Conservation (phyloP, 2,329 filamentous ascomycete genomes). For the Paecilomyces variotii region DNA sequence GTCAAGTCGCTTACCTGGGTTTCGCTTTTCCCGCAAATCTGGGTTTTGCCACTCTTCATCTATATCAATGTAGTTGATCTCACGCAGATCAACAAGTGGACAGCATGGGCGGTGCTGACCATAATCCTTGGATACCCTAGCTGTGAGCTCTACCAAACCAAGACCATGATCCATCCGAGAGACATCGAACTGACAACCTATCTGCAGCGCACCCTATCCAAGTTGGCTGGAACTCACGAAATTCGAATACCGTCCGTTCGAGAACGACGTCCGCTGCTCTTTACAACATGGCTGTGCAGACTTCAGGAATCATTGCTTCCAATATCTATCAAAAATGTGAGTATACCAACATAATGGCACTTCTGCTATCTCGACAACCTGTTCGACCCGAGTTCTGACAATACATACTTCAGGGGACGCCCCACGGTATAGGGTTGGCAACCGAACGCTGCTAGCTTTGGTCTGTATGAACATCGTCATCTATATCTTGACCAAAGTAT, state of each 20-base stretch:
- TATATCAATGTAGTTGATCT: constrained; percentile 35
- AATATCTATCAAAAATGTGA: constrained; percentile 23
- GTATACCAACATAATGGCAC: background rate
- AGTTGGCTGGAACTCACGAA: constrained; percentile 42
- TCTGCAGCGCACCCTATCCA: constrained; percentile 38
- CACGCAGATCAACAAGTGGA: constrained; percentile 32
- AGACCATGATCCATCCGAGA: background rate
- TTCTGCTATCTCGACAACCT: background rate
- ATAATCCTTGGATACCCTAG: constrained; percentile 43
- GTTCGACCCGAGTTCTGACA: background rate
- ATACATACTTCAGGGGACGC: constrained; percentile 27
- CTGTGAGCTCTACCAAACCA: background rate
- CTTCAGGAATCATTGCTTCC: constrained; percentile 24
- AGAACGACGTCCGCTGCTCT: constrained; percentile 41
- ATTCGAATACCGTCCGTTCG: constrained; percentile 44
- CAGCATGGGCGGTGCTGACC: constrained; percentile 33
- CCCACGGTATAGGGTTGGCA: constrained; percentile 45
- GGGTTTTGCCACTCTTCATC: constrained; percentile 44
- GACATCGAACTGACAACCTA: background rate
- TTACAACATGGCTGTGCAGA: constrained; percentile 35
- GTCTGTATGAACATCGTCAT: constrained; percentile 34
- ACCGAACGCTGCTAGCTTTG: constrained; percentile 44
- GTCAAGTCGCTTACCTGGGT: constrained; percentile 40
- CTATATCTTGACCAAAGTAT: constrained; percentile 21
- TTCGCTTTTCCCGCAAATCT: constrained; percentile 41